Percentiles rank a stretch among this genome's conserved stretches.
Conservation (phyloP, 2,329 filamentous ascomycete genomes). For the Xylariales sp. region DNA sequence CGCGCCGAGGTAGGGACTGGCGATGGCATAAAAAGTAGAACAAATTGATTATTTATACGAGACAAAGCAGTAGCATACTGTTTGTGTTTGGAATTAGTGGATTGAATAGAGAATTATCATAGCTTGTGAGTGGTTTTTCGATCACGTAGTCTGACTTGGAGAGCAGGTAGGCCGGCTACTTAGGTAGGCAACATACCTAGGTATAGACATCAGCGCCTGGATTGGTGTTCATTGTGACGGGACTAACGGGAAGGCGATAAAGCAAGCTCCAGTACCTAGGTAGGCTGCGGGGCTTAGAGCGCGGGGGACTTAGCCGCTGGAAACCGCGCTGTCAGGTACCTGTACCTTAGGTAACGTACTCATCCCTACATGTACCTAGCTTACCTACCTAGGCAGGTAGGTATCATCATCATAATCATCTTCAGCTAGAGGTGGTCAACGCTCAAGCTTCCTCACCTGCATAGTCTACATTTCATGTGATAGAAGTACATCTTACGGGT, state of each 20-base stretch:
- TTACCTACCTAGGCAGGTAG: too few species aligned
- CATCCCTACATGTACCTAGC: neutral
- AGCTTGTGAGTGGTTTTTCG: slow-evolving; percentile 11
- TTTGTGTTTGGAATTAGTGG: neutral
- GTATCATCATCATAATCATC: too few species aligned
- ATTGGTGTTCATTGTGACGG: slow-evolving; percentile 32
- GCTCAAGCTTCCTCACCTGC: slow-evolving; percentile 35
- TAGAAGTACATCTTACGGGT: neutral
- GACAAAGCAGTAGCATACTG: slow-evolving; percentile 9
- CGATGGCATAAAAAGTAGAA: slow-evolving; percentile 1
- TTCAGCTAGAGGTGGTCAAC: slow-evolving; percentile 28
- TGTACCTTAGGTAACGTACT: neutral
- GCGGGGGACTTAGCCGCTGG: slow-evolving; percentile 34
- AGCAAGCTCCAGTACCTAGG: slow-evolving; percentile 33
- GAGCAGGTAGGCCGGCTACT: neutral
- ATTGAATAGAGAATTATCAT: neutral
- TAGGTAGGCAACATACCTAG: slow-evolving; percentile 3
- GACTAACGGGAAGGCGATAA: slow-evolving; percentile 25
- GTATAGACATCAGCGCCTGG: slow-evolving; percentile 22
- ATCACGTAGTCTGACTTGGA: neutral
- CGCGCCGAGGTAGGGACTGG: slow-evolving; percentile 7
- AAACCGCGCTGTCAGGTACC: slow-evolving; percentile 25
- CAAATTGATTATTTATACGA: neutral
- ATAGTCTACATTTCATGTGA: slow-evolving; percentile 12
- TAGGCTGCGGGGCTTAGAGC: slow-evolving; percentile 31